These are phyloP conservation scores for Punica granatum DNA, from an alignment of 345 rosid species.

Conservation along the genomic window DNA sequence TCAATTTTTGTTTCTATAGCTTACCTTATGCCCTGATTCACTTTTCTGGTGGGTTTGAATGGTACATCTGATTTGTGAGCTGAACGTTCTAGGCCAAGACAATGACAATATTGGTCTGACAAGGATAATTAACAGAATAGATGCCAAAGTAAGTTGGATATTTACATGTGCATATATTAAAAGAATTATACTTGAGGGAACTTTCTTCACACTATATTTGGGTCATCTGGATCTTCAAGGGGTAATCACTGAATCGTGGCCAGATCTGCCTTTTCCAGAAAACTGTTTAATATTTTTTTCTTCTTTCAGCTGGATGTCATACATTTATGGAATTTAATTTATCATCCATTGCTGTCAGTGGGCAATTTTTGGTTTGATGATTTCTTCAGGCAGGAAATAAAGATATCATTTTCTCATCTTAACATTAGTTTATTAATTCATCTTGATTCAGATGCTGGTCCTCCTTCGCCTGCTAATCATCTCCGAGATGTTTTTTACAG, in stretches of 20 bases:
- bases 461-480: conserved; percentile 82
- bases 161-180: background rate
- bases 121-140: background rate
- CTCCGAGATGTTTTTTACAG: conserved; percentile 75
- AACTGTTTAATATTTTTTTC: background rate
- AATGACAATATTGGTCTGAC: background rate
- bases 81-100: background rate
- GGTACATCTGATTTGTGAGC: background rate
- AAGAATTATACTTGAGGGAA: background rate
- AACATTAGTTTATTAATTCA: conserved; percentile 6
- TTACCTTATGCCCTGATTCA: background rate
- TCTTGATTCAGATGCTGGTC: conserved; percentile 66
- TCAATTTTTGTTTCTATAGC: background rate
- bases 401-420: too few relatives aligned
- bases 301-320: background rate
- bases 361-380: too few relatives aligned
- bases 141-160: background rate
- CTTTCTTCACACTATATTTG: background rate
- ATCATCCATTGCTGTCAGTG: too few relatives aligned
- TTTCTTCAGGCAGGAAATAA: too few relatives aligned
- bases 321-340: background rate
- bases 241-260: background rate
- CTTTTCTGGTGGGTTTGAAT: background rate
- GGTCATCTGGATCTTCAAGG: background rate
- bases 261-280: background rate